Evolutionary conservation across 352 stramenopile genomes (phyloP).

Genomic region (Globisporangium cederbergense): DNA sequence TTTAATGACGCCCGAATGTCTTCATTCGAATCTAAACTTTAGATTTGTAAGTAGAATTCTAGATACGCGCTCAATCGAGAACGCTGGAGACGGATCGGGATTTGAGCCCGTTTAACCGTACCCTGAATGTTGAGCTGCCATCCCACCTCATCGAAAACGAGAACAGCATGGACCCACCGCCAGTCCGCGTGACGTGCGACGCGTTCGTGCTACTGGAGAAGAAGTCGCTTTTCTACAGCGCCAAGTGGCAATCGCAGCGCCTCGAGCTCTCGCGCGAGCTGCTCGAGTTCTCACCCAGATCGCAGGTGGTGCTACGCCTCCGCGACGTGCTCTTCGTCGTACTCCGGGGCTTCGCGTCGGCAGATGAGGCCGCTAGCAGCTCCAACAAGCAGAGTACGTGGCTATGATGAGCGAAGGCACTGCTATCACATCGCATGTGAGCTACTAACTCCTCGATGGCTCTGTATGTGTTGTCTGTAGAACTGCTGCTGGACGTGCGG

Average conservation of each 20-base stretch:
- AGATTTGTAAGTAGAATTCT: too few relatives aligned
- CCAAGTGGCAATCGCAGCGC: slow-evolving; percentile 28
- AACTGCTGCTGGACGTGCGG: slow-evolving; percentile 34
- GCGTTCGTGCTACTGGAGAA: slow-evolving; percentile 36
- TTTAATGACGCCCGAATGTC: too few relatives aligned
- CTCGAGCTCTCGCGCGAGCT: slow-evolving; percentile 20
- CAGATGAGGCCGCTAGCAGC: background rate
- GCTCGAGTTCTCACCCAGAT: slow-evolving; percentile 29
- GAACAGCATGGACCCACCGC: background rate
- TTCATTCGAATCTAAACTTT: too few relatives aligned
- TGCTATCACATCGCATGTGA: background rate
- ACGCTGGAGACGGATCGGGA: too few relatives aligned
- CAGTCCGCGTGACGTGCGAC: background rate
- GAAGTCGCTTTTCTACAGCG: slow-evolving; percentile 33
- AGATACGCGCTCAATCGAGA: too few relatives aligned
- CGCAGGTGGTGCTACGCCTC: slow-evolving; percentile 34
- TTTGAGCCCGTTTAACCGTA: too few relatives aligned
- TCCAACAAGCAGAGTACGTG: slow-evolving; percentile 16
- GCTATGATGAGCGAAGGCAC: background rate
- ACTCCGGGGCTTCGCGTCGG: slow-evolving; percentile 6
- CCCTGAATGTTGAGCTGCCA: too few relatives aligned
- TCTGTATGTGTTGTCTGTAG: slow-evolving; percentile 5
- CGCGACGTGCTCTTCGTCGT: slow-evolving; percentile 26
- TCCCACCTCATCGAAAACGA: background rate
- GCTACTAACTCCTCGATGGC: background rate